Evolutionary conservation across 306 rosid species (phyloP).

Genomic region (Hippophae gyantsensis): DNA sequence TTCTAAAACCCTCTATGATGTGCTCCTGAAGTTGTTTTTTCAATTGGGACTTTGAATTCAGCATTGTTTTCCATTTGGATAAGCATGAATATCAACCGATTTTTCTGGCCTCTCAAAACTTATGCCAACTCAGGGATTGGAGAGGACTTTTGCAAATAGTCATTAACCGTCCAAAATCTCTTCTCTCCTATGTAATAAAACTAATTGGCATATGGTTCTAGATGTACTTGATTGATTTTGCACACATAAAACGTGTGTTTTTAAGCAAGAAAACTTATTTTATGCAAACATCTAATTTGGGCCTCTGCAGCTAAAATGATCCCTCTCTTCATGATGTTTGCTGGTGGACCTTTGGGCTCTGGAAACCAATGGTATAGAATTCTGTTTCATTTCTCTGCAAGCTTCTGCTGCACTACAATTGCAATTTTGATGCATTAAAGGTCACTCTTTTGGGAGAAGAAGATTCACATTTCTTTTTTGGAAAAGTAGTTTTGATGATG

Average conservation of each 20-base stretch:
- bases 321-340: constrained; percentile 87
- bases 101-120: too few relatives aligned
- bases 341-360: constrained; percentile 95
- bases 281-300: constrained; percentile 12
- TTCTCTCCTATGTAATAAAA: too few relatives aligned
- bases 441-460: background rate
- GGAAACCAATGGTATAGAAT: constrained; percentile 85
- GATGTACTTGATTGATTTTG: too few relatives aligned
- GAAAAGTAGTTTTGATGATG: background rate
- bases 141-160: too few relatives aligned
- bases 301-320: constrained; percentile 82
- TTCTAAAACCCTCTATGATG: background rate
- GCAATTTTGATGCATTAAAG: background rate
- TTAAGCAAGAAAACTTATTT: constrained; percentile 8
- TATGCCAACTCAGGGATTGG: too few relatives aligned
- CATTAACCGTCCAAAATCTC: too few relatives aligned
- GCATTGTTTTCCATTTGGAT: too few relatives aligned
- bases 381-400: constrained; percentile 12
- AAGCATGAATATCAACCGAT: too few relatives aligned
- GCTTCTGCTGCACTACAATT: constrained; percentile 13
- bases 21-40: constrained; percentile 6
- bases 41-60: constrained; percentile 1
- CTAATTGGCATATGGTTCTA: too few relatives aligned
- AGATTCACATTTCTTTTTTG: background rate
- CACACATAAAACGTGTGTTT: too few relatives aligned